Conservation (phyloP, 2,329 filamentous ascomycete genomes). For the Colletotrichum neosansevieriae region DNA sequence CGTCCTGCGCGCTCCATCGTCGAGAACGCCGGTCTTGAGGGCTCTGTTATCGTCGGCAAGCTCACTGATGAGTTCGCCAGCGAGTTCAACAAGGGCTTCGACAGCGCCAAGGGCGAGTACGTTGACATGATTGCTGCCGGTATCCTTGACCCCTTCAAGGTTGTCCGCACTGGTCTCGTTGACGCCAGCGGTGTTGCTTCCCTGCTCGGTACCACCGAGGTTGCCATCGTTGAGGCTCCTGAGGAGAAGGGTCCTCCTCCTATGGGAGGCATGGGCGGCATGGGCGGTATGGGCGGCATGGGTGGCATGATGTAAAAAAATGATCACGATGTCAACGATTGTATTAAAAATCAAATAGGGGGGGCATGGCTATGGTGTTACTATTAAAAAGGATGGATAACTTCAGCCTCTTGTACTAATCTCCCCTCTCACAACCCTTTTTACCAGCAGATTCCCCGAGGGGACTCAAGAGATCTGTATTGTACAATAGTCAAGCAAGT, state of each 20-base stretch:
- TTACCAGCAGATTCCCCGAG: slow-evolving; percentile 37
- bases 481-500: slow-evolving; percentile 41
- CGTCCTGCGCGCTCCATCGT: slow-evolving; percentile 94
- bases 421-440: slow-evolving; percentile 37
- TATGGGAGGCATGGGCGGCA: slow-evolving; percentile 78
- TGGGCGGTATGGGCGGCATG: slow-evolving; percentile 73
- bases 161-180: slow-evolving; percentile 94
- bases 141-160: slow-evolving; percentile 99
- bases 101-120: slow-evolving; percentile 97
- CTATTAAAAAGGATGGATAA: slow-evolving; percentile 51
- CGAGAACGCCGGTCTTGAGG: slow-evolving; percentile 97
- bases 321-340: slow-evolving; percentile 39
- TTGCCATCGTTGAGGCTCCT: slow-evolving; percentile 94
- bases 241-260: slow-evolving; percentile 81
- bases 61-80: slow-evolving; percentile 90
- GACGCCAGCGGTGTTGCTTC: slow-evolving; percentile 97
- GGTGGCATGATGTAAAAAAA: slow-evolving; percentile 71
- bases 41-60: slow-evolving; percentile 97
- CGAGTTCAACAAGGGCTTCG: slow-evolving; percentile 99
- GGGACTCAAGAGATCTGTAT: slow-evolving; percentile 40
- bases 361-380: slow-evolving; percentile 66
- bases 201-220: slow-evolving; percentile 96
- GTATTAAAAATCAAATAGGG: slow-evolving; percentile 47
- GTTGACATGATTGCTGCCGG: slow-evolving; percentile 97
- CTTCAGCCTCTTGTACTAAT: slow-evolving; percentile 48